Evolutionary conservation across 1,139 yeast genomes (phyloP).

Genomic region (Geotrichum macrosporum): DNA sequence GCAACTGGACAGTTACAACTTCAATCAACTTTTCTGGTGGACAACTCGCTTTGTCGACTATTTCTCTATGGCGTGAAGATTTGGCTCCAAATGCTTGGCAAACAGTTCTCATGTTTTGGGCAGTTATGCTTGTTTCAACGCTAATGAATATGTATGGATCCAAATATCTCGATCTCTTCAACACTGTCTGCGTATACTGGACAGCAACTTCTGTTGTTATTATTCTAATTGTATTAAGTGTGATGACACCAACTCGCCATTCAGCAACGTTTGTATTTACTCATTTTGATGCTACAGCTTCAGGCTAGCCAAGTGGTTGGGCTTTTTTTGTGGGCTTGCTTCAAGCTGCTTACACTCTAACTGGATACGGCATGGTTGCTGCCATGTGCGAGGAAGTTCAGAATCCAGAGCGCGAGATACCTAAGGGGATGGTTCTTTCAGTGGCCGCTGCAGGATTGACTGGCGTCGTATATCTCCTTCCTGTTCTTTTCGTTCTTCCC

Average conservation of each 20-base stretch:
- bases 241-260: constrained; percentile 24
- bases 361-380: constrained; percentile 78
- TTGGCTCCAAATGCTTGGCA: constrained; percentile 22
- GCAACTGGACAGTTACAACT: constrained; percentile 23
- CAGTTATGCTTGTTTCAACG: constrained; percentile 24
- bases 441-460: constrained; percentile 60
- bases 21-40: constrained; percentile 22
- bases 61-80: constrained; percentile 19
- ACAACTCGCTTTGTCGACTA: constrained; percentile 20
- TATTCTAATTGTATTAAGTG: constrained; percentile 26
- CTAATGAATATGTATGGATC: constrained; percentile 25
- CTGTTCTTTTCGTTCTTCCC: constrained; percentile 69
- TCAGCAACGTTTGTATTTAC: constrained; percentile 28
- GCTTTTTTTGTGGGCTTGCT: constrained; percentile 54
- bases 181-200: constrained; percentile 27
- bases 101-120: constrained; percentile 25
- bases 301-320: constrained; percentile 30
- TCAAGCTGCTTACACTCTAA: constrained; percentile 72
- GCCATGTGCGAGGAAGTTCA: constrained; percentile 81
- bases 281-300: constrained; percentile 28
- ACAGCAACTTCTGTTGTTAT: constrained; percentile 25
- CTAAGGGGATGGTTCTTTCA: constrained; percentile 65
- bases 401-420: constrained; percentile 67
- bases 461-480: constrained; percentile 68
- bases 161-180: constrained; percentile 21